phyloP scores from a whole-genome alignment of 2,329 filamentous ascomycete genomes.

The Purpureocillium lavendulum region DNA sequence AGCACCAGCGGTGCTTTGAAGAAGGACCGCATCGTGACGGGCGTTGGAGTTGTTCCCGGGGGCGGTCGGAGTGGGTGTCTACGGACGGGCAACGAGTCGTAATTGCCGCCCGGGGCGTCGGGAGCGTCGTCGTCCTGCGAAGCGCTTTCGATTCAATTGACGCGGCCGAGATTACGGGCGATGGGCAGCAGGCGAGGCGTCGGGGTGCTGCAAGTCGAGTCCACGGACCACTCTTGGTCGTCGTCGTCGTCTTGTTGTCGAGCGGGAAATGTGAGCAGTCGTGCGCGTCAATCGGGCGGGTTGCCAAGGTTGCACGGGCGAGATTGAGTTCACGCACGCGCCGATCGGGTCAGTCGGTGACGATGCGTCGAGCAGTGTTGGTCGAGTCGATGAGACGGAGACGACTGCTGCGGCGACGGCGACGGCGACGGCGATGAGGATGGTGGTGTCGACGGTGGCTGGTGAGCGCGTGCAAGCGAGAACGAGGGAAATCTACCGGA shows the following conservation, averaged over 20 bases:
- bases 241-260: not conserved
- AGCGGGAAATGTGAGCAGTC: too few relatives aligned
- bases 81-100: not conserved
- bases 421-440: too few relatives aligned
- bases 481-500: conserved; percentile 1
- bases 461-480: not conserved
- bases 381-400: too few relatives aligned
- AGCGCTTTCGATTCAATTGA: conserved; percentile 1
- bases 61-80: not conserved
- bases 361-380: too few relatives aligned
- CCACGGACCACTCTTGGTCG: too few relatives aligned
- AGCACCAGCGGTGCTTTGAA: conserved; percentile 35
- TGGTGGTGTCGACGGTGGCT: too few relatives aligned
- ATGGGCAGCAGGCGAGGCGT: not conserved
- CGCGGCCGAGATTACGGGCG: not conserved
- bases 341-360: too few relatives aligned
- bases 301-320: too few relatives aligned
- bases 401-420: too few relatives aligned
- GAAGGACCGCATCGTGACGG: conserved; percentile 37
- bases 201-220: too few relatives aligned
- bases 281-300: too few relatives aligned
- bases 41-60: not conserved
- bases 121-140: conserved; percentile 2
- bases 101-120: not conserved
- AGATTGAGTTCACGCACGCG: too few relatives aligned